Percentiles rank a stretch among this genome's conserved stretches.
Conservation (phyloP, 371 early-diverging fungal genomes). For the Actinomortierella ambigua region DNA sequence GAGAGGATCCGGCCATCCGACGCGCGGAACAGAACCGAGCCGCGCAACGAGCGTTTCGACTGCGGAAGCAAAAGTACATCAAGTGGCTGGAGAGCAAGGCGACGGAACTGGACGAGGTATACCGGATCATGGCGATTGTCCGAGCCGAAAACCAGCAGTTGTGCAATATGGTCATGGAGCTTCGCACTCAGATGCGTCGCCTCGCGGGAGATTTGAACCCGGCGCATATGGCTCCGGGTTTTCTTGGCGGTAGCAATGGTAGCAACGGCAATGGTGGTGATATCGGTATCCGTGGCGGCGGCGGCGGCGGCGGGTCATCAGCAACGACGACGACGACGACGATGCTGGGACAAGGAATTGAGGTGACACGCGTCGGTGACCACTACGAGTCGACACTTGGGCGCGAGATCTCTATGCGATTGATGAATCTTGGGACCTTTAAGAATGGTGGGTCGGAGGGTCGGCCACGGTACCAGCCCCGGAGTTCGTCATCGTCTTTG, state of each 20-base stretch:
- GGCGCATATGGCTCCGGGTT: too few relatives aligned
- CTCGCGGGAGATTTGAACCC: not conserved
- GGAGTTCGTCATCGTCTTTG: not conserved
- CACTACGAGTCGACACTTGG: slow-evolving; percentile 1
- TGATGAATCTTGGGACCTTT: slow-evolving; percentile 22
- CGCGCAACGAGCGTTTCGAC: slow-evolving; percentile 71
- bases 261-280: too few relatives aligned
- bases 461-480: slow-evolving; percentile 3
- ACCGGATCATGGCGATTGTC: slow-evolving; percentile 33
- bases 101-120: slow-evolving; percentile 55
- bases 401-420: slow-evolving; percentile 22
- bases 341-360: too few relatives aligned
- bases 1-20: slow-evolving; percentile 22
- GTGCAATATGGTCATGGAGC: slow-evolving; percentile 20
- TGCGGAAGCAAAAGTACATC: slow-evolving; percentile 68
- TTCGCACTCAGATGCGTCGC: slow-evolving; percentile 12
- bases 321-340: too few relatives aligned
- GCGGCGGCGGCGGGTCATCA: too few relatives aligned
- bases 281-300: too few relatives aligned
- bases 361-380: too few relatives aligned
- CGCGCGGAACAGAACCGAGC: slow-evolving; percentile 71
- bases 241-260: too few relatives aligned
- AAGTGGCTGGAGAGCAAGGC: slow-evolving; percentile 65
- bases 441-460: not conserved
- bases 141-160: slow-evolving; percentile 35